Evolutionary conservation across 805 yeast genomes (phyloP), one percentile per base, ranked within the genome.

Genomic region (Pichia nanzhaoensis): DNA sequence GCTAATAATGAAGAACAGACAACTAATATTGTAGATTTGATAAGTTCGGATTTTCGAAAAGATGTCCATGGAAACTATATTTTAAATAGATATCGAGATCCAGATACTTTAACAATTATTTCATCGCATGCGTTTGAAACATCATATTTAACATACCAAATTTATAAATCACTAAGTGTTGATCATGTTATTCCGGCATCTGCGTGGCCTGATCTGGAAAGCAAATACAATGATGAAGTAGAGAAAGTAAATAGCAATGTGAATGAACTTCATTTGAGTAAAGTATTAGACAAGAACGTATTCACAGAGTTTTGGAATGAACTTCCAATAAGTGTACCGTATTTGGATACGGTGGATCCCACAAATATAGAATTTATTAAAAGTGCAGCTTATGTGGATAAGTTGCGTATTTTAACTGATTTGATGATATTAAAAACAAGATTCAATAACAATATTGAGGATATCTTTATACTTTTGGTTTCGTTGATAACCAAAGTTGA

Each of bases 381-480:
- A 22, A 30, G 22, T n/a, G 47, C 28, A 14, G 37, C 42, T 31
- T 47, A 45, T 42, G 44, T 47, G 31, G 47, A 52, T 40, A 47
- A 47, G 41, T 42, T 52, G 13, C 42, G 47, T 17, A 47, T 52
- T 14, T 10, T 51, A 2, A 24, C 35, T 27, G 54, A 52, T 36
- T 31, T 52, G 10, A 35, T 52, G 41, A 21, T 41, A 3, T 19
- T 21, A 6, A 33, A 42, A 19, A 36, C 45, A 3, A 44, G 32
- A 24, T 50, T 50, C 20, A 34, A 13, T 4, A 31, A 32, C 13
- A 34, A 19, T 10, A 4, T 45, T 9, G 51, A 50, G 17, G 34
- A 48, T 34, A n/a, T 42, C 14, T 18, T 42, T 5, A 14, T 34
- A 19, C 37, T 41, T 12, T 14, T 44, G 36, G 41, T 46, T 33